Evolutionary conservation across 768 basidiomycete genomes (phyloP).

Genomic region (Sarcodon aspratus): DNA sequence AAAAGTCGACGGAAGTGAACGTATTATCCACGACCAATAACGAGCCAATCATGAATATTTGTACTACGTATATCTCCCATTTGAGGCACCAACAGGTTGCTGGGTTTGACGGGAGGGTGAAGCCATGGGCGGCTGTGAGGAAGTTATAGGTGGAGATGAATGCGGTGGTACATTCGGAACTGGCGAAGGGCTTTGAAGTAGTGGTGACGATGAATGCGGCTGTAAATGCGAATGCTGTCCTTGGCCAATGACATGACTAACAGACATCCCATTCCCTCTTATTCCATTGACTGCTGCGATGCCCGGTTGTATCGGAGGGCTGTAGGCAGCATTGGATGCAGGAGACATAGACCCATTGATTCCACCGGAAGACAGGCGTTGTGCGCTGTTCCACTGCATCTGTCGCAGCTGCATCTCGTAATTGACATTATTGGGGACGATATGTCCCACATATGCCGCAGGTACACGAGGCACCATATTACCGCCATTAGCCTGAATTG

Average conservation of each 20-base stretch:
- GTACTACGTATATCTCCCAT: neutral
- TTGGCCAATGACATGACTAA: neutral
- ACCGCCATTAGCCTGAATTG: constrained; percentile 15
- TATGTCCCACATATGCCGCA: constrained; percentile 26
- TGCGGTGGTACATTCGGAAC: neutral
- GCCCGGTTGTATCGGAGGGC: neutral
- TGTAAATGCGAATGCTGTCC: too few relatives aligned
- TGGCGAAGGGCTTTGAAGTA: neutral
- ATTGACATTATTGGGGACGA: constrained; percentile 22
- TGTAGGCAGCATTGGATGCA: neutral
- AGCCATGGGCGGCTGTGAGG: neutral
- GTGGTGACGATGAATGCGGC: neutral
- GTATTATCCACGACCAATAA: too few relatives aligned
- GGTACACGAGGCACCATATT: constrained; percentile 19
- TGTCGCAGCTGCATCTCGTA: constrained; percentile 34
- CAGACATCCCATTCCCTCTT: neutral
- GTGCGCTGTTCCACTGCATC: constrained; percentile 22
- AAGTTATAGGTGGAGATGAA: neutral
- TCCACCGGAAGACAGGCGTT: neutral
- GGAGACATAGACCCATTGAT: neutral
- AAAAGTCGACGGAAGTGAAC: too few relatives aligned
- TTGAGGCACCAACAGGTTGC: neutral
- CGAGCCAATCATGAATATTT: too few relatives aligned
- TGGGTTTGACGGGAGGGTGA: neutral
- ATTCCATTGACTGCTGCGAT: neutral